phyloP scores from a whole-genome alignment of 441 rosid genomes.

The Pelargonium cotyledonis region DNA sequence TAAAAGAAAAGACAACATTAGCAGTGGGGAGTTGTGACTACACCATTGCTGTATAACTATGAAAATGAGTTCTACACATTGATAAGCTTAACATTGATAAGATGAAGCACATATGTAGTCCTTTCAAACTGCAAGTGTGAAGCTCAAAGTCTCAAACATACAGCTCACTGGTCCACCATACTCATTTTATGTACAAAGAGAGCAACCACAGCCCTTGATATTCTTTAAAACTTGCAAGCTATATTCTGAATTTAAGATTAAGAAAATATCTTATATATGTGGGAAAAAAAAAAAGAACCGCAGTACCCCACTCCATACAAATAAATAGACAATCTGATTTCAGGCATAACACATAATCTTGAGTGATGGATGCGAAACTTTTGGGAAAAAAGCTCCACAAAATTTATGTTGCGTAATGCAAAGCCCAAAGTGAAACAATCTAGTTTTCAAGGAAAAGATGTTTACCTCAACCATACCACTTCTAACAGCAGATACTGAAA shows the following conservation, averaged over 20 bases:
- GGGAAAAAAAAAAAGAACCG: no score
- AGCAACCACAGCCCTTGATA: background rate
- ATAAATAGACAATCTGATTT: background rate
- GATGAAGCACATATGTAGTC: background rate
- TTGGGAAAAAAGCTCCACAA: background rate
- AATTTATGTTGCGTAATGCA: background rate
- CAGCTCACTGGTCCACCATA: background rate
- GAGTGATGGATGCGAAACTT: background rate
- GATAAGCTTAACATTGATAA: background rate
- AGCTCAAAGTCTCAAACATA: slow-evolving; percentile 2
- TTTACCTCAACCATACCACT: slow-evolving; percentile 98
- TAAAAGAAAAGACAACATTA: no score
- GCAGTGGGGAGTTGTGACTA: no score
- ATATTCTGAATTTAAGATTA: background rate
- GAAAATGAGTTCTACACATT: background rate
- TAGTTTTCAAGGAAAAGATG: slow-evolving; percentile 20
- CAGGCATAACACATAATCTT: background rate
- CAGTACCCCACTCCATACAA: background rate
- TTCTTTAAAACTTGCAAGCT: background rate
- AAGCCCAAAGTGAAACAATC: slow-evolving; percentile 12
- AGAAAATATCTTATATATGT: background rate
- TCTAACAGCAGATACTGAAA: slow-evolving; percentile 73
- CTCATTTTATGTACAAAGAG: background rate
- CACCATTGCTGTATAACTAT: background rate
- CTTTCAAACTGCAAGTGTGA: background rate